Evolutionary conservation across 495 filamentous ascomycete genomes (phyloP).

Genomic region (Penicillium cosmopolitanum): DNA sequence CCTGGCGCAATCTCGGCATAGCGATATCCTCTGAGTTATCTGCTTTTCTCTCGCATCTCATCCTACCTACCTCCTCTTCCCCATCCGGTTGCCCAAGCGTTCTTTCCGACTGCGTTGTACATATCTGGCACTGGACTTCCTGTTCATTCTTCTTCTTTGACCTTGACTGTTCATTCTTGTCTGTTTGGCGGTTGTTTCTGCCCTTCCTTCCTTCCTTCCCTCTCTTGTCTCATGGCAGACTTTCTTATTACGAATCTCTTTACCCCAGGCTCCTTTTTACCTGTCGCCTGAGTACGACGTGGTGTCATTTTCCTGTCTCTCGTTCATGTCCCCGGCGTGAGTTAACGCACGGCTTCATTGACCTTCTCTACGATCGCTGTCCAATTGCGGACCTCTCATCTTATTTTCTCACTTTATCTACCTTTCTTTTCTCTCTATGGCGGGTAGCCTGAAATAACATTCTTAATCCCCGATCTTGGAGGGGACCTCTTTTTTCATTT

Average conservation of each 20-base stretch:
- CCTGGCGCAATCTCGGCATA: constrained; percentile 39
- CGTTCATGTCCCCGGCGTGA: constrained; percentile 42
- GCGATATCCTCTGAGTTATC: constrained; percentile 32
- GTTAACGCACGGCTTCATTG: constrained; percentile 33
- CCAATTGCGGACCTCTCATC: constrained; percentile 19
- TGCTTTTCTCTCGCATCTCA: constrained; percentile 21
- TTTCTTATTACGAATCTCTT: constrained; percentile 48
- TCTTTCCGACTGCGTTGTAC: constrained; percentile 27
- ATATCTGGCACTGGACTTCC: constrained; percentile 30
- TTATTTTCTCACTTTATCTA: constrained; percentile 16
- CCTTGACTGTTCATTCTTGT: constrained; percentile 12
- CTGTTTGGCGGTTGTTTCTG: constrained; percentile 18
- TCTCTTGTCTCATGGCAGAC: constrained; percentile 22
- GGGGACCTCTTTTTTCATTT: constrained; percentile 22
- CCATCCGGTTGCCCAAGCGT: constrained; percentile 19
- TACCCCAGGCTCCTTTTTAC: constrained; percentile 32
- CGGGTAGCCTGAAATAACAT: constrained; percentile 21
- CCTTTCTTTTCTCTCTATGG: constrained; percentile 18
- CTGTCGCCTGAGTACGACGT: constrained; percentile 42
- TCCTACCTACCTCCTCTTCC: constrained; percentile 20
- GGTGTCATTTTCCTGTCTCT: constrained; percentile 42
- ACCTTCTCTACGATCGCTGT: constrained; percentile 36
- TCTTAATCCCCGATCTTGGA: constrained; percentile 31
- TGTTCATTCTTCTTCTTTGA: constrained; percentile 26
- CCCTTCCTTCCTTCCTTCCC: constrained; percentile 6